phyloP scores from a whole-genome alignment of 805 yeast species.

The Candida patagonica region DNA sequence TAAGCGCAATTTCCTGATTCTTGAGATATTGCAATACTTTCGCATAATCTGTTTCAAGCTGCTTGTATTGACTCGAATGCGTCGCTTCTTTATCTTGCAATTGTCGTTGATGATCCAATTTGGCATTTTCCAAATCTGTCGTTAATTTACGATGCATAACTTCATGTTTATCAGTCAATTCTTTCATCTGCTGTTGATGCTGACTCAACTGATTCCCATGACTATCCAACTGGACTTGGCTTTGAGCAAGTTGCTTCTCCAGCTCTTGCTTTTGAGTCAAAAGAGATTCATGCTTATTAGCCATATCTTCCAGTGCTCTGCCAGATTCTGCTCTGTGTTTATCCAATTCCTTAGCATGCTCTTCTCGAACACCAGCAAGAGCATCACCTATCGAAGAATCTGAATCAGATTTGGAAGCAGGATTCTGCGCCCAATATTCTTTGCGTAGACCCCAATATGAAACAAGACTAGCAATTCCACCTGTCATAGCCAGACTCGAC shows the following conservation, averaged over 20 bases:
- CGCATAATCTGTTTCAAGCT: slow-evolving; percentile 57
- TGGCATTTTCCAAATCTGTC: neutral
- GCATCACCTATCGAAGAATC: neutral
- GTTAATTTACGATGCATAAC: slow-evolving; percentile 9
- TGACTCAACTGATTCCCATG: neutral
- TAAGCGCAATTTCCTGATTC: slow-evolving; percentile 67
- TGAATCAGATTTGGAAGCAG: neutral
- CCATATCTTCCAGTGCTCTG: slow-evolving; percentile 8
- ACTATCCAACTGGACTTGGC: slow-evolving; percentile 12
- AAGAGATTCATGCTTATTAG: slow-evolving; percentile 5
- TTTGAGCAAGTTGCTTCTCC: slow-evolving; percentile 9
- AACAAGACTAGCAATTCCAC: slow-evolving; percentile 18
- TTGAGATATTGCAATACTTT: slow-evolving; percentile 63
- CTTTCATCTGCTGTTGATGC: neutral
- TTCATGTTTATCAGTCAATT: slow-evolving; percentile 6
- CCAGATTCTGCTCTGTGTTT: slow-evolving; percentile 5
- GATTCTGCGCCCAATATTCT: slow-evolving; percentile 6
- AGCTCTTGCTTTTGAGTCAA: slow-evolving; percentile 6
- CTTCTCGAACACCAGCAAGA: slow-evolving; percentile 2
- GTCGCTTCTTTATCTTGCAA: slow-evolving; percentile 14
- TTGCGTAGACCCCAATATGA: slow-evolving; percentile 20
- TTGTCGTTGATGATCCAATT: slow-evolving; percentile 6
- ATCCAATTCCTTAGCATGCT: slow-evolving; percentile 1
- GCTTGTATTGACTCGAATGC: slow-evolving; percentile 21
- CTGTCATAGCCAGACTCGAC: slow-evolving; percentile 16